phyloP scores from a whole-genome alignment of 2,329 filamentous ascomycete genomes.

The Xenosphaeropsis pyriputrescens region DNA sequence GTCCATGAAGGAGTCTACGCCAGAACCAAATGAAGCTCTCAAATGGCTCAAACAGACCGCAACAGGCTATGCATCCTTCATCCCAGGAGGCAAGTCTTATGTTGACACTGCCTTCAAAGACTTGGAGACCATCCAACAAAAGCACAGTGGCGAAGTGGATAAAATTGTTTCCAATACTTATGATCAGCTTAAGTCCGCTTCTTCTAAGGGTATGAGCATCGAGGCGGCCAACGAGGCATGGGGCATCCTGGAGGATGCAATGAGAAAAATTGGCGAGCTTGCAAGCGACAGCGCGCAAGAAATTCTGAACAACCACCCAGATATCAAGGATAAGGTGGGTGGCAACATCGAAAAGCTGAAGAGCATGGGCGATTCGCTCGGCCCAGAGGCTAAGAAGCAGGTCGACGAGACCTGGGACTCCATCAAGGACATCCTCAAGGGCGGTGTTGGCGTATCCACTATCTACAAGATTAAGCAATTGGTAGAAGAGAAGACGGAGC shows the following conservation, averaged over 20 bases:
- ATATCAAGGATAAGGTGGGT: slow-evolving; percentile 58
- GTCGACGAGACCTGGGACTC: slow-evolving; percentile 58
- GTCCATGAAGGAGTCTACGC: slow-evolving; percentile 45
- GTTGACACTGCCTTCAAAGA: slow-evolving; percentile 59
- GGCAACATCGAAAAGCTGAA: slow-evolving; percentile 54
- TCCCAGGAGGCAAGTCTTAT: slow-evolving; percentile 55
- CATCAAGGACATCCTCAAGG: slow-evolving; percentile 45
- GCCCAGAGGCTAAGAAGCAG: slow-evolving; percentile 64
- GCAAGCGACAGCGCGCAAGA: slow-evolving; percentile 47
- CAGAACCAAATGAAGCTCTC: slow-evolving; percentile 52
- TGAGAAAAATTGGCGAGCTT: slow-evolving; percentile 42
- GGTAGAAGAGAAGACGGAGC: slow-evolving; percentile 54
- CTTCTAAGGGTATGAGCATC: slow-evolving; percentile 43
- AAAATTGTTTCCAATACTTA: slow-evolving; percentile 54
- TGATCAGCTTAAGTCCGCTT: slow-evolving; percentile 45
- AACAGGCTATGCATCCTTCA: slow-evolving; percentile 54
- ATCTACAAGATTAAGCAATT: slow-evolving; percentile 41
- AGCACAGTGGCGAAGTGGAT: slow-evolving; percentile 57
- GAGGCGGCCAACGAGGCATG: slow-evolving; percentile 46
- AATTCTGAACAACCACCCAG: slow-evolving; percentile 58
- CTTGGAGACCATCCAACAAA: slow-evolving; percentile 49
- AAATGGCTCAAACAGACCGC: slow-evolving; percentile 50
- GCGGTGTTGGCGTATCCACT: slow-evolving; percentile 38
- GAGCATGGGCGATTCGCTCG: slow-evolving; percentile 52
- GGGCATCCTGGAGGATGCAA: slow-evolving; percentile 45